A percentile compares a stretch with the other conserved stretches of the same genome.
Evolutionary conservation across 2,329 filamentous ascomycete genomes (phyloP).

Genomic region (Epichloe aotearoae): DNA sequence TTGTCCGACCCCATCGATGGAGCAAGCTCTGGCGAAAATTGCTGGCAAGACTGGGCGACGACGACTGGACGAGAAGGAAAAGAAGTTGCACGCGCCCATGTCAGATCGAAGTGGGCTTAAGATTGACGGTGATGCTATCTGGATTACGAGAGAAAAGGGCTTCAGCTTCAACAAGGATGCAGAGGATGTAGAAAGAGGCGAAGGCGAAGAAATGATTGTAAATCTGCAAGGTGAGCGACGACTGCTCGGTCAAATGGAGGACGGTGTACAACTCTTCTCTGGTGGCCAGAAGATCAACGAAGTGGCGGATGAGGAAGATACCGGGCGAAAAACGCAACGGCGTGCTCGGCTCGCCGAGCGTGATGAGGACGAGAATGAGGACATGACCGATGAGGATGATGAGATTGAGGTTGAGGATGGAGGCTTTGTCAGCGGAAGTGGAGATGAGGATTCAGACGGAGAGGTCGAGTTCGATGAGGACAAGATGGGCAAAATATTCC

Average conservation of each 20-base stretch:
- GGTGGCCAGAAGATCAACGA: slow-evolving; percentile 56
- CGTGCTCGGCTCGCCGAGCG: slow-evolving; percentile 43
- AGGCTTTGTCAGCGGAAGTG: slow-evolving; percentile 40
- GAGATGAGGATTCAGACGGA: slow-evolving; percentile 35
- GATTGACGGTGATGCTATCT: slow-evolving; percentile 94
- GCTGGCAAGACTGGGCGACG: slow-evolving; percentile 70
- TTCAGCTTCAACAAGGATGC: slow-evolving; percentile 61
- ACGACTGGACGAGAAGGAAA: slow-evolving; percentile 89
- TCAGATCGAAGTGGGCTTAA: slow-evolving; percentile 92
- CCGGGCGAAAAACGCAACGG: slow-evolving; percentile 46
- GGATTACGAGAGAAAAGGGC: slow-evolving; percentile 59
- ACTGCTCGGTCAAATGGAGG: slow-evolving; percentile 68
- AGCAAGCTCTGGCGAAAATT: slow-evolving; percentile 73
- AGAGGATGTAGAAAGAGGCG: slow-evolving; percentile 63
- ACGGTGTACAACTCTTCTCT: slow-evolving; percentile 75
- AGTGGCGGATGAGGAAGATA: slow-evolving; percentile 39
- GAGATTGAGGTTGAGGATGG: slow-evolving; percentile 22
- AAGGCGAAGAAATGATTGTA: slow-evolving; percentile 91
- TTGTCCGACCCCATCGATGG: slow-evolving; percentile 84
- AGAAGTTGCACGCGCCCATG: slow-evolving; percentile 93
- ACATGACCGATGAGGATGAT: slow-evolving; percentile 24
- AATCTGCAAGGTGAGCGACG: slow-evolving; percentile 72
- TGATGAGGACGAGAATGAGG: slow-evolving; percentile 46
- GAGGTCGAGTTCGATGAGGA: slow-evolving; percentile 45
- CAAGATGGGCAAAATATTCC: slow-evolving; percentile 49